A percentile compares a stretch with the other conserved stretches of the same genome.
Evolutionary conservation across 495 filamentous ascomycete genomes (phyloP).

Genomic region (Aspergillus hancockii): DNA sequence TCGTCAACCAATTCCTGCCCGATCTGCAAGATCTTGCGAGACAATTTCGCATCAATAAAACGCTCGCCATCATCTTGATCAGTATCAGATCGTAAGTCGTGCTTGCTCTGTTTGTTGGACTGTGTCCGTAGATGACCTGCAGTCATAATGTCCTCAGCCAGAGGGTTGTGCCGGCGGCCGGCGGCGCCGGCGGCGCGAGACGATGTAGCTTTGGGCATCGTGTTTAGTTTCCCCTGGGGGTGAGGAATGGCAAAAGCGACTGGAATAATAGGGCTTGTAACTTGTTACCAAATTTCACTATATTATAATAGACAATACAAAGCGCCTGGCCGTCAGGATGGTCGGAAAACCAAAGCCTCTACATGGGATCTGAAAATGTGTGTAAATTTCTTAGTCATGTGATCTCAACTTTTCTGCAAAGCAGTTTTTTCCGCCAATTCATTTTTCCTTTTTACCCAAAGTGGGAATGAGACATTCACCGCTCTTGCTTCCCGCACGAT

Average conservation of each 20-base stretch:
- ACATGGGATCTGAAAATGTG: constrained; percentile 29
- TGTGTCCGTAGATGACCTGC: constrained; percentile 60
- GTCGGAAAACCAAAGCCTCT: not conserved
- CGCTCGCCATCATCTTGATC: constrained; percentile 63
- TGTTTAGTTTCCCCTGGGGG: constrained; percentile 12
- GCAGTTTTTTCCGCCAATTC: constrained; percentile 9
- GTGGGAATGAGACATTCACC: constrained; percentile 21
- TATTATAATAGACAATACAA: not conserved
- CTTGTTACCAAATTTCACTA: not conserved
- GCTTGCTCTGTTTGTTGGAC: constrained; percentile 57
- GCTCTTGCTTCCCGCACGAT: constrained; percentile 12
- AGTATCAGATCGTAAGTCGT: constrained; percentile 51
- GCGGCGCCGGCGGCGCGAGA: constrained; percentile 42
- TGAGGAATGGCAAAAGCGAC: not conserved
- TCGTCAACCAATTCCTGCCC: constrained; percentile 82
- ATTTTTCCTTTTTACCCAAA: constrained; percentile 19
- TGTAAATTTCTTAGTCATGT: constrained; percentile 45
- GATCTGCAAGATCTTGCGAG: constrained; percentile 83
- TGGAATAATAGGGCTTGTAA: not conserved
- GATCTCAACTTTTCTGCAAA: constrained; percentile 35
- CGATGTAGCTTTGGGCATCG: constrained; percentile 47
- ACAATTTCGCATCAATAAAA: constrained; percentile 83
- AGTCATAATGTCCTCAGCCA: constrained; percentile 70
- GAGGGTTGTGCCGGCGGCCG: constrained; percentile 64
- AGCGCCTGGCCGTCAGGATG: not conserved